Base-by-base conservation (phyloP, 2,329 filamentous ascomycete species). In the Didymella lethalis region DNA sequence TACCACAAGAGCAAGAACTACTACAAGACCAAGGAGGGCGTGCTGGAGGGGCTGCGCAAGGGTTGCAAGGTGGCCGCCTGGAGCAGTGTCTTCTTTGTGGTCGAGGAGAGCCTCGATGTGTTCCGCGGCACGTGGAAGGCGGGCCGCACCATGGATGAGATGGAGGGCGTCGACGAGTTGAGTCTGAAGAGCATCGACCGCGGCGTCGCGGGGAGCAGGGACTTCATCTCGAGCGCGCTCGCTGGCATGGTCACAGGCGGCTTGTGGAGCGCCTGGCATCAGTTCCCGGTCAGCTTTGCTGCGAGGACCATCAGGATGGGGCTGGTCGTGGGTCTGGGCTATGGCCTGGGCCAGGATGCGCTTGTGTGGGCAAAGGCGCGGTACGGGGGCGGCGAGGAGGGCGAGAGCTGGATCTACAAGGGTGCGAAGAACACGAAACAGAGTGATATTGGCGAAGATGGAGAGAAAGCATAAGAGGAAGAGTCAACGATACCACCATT, bases 1-100 rank as follows among this genome's bases (percentile, higher is more conserved):
- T 99, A 99, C 78, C 94, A 98, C 82, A 97, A 97, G 80, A 92
- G 88, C 75, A 98, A 98, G 79, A 98, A 97, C 78, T 98, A 99
- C 80, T 88, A 92, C 70, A 85, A 90, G 50, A 88, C 91, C 69
- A 84, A 90, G 23, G 91, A 90, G 6, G 94, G 90, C 0, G 81
- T 96, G 18, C 86, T 86, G 51, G 92, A 96, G 71, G 95, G 92
- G 0, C 68, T 92, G 48, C 88, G 85, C 65, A 91, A 95, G 84
- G 93, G 90, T 1, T 75, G 80, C 31, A 88, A 85, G 66, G 83
- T 96, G 6, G 86, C 86, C 4, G 80, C 90, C 45, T 93, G 93
- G 85, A 90, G 87, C 2, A 84, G 86, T 18, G 80, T 90, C 48
- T 95, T 96, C 71, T 89, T 96, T 70, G 82, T 88, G 7, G 86